Evolutionary conservation across 345 rosid species (phyloP).

Genomic region (Eutrema heterophyllum): DNA sequence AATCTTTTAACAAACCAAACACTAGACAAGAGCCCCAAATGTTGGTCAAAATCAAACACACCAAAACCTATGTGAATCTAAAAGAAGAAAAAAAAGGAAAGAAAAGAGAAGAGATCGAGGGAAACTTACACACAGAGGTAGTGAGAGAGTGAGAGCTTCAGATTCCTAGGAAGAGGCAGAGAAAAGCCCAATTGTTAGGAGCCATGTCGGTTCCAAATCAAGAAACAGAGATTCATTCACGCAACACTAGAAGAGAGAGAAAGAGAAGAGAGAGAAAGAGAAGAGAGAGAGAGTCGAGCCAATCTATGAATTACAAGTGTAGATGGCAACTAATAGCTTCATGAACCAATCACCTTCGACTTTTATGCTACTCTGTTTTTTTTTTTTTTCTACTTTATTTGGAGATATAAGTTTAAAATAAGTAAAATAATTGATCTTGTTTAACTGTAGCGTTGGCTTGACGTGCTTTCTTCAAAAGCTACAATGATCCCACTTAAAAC

Average conservation of each 20-base stretch:
- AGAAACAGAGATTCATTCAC: constrained; percentile 37
- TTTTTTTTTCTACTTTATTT: background rate
- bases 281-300: background rate
- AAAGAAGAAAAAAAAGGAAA: background rate
- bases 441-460: constrained; percentile 27
- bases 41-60: constrained; percentile 17
- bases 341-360: constrained; percentile 52
- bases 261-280: constrained; percentile 1
- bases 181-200: constrained; percentile 58
- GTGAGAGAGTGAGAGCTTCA: constrained; percentile 28
- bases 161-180: constrained; percentile 36
- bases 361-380: constrained; percentile 47
- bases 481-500: constrained; percentile 30
- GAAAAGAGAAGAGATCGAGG: background rate
- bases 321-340: constrained; percentile 38
- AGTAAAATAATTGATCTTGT: background rate
- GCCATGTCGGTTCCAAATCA: constrained; percentile 62
- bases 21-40: constrained; percentile 16
- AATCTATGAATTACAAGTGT: constrained; percentile 45
- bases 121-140: constrained; percentile 14
- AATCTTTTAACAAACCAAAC: constrained; percentile 11
- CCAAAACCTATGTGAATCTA: constrained; percentile 22
- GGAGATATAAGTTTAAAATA: background rate
- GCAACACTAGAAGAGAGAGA: constrained; percentile 8
- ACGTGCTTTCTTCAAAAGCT: constrained; percentile 34